phyloP scores from a whole-genome alignment of 108 stramenopile genomes.

The Cyclotella choctawhatcheeana region DNA sequence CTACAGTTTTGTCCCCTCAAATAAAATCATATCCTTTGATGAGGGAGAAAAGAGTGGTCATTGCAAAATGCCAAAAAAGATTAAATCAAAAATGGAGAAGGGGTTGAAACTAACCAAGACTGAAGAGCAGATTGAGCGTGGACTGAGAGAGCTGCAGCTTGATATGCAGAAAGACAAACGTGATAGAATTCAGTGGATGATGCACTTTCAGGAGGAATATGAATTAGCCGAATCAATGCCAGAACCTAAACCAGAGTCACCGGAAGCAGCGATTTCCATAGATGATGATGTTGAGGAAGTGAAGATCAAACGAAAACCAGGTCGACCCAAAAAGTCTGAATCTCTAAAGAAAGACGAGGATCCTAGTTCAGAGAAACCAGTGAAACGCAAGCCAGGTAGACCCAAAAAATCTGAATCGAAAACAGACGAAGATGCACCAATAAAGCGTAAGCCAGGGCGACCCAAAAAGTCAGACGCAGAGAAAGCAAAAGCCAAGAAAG shows the following conservation, averaged over 20 bases:
- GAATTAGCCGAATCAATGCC: constrained; percentile 30
- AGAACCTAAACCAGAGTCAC: background rate
- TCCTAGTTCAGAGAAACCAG: background rate
- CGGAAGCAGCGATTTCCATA: background rate
- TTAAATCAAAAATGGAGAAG: constrained; percentile 47
- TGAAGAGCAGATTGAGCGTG: constrained; percentile 49
- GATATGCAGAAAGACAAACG: constrained; percentile 38
- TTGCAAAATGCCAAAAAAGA: constrained; percentile 46
- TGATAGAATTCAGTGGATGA: constrained; percentile 52
- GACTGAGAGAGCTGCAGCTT: constrained; percentile 34
- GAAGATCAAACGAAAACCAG: constrained; percentile 42
- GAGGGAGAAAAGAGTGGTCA: constrained; percentile 42
- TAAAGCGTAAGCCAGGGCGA: constrained; percentile 39
- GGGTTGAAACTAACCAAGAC: constrained; percentile 49
- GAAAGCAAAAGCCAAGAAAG: constrained; percentile 17
- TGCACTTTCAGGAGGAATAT: constrained; percentile 49
- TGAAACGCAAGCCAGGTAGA: constrained; percentile 31
- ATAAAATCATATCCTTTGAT: constrained; percentile 51
- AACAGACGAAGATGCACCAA: background rate
- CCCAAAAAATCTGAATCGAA: constrained; percentile 29
- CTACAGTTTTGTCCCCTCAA: constrained; percentile 48
- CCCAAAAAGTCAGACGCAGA: constrained; percentile 34
- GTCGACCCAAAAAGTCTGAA: constrained; percentile 40
- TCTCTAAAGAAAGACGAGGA: constrained; percentile 12
- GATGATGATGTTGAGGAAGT: constrained; percentile 1